Percentiles rank a stretch among this genome's conserved stretches.
Evolutionary conservation across 2,329 filamentous ascomycete genomes (phyloP).

Genomic region (Pseudogymnoascus sp.): DNA sequence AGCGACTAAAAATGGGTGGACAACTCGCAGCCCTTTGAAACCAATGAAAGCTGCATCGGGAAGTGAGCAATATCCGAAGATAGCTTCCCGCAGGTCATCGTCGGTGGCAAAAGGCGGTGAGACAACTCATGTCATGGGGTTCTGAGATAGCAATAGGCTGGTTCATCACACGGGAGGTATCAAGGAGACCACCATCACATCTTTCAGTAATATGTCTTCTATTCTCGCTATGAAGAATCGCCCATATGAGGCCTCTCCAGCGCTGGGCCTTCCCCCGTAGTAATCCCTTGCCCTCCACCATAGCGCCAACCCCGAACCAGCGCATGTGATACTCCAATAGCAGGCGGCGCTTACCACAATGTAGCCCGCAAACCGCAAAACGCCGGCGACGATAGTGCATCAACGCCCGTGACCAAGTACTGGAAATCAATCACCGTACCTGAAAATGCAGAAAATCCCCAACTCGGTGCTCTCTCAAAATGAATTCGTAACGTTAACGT

Average conservation of each 20-base stretch:
- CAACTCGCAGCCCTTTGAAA: neutral
- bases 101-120: constrained; percentile 9
- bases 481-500: constrained; percentile 9
- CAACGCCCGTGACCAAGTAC: constrained; percentile 4
- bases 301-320: neutral
- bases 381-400: neutral
- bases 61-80: neutral
- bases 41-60: neutral
- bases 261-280: neutral
- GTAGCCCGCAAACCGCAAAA: neutral
- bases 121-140: neutral
- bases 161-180: neutral
- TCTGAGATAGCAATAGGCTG: neutral
- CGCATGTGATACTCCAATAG: constrained; percentile 6
- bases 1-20: neutral
- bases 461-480: constrained; percentile 5
- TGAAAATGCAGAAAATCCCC: constrained; percentile 3
- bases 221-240: neutral
- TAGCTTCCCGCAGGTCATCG: neutral
- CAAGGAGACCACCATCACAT: neutral
- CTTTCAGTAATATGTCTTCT: constrained; percentile 5
- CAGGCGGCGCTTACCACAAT: neutral
- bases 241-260: neutral
- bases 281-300: neutral
- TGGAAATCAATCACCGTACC: constrained; percentile 3